Percentiles rank a stretch among this genome's conserved stretches.
Evolutionary conservation across 495 filamentous ascomycete genomes (phyloP).

Genomic region (Tuber brumale): DNA sequence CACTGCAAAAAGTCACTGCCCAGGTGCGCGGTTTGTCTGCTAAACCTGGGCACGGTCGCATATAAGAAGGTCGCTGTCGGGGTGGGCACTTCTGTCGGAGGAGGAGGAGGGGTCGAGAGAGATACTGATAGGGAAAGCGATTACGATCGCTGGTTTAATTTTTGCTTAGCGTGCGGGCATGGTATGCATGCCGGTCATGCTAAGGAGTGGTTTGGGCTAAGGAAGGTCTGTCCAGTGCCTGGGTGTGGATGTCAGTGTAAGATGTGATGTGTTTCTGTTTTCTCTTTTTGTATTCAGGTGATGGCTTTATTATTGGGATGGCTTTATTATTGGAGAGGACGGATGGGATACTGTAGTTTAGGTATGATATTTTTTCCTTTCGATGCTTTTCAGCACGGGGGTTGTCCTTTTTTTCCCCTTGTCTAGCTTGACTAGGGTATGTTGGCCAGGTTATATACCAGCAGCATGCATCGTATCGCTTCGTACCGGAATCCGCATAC

Average conservation of each 20-base stretch:
- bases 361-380: not conserved
- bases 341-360: not conserved
- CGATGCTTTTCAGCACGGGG: not conserved
- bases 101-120: conserved; percentile 32
- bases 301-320: not conserved
- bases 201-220: conserved; percentile 73
- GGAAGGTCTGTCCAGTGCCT: conserved; percentile 77
- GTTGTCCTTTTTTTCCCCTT: not conserved
- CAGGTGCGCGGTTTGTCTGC: conserved; percentile 78
- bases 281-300: not conserved
- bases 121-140: conserved; percentile 29
- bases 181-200: conserved; percentile 86
- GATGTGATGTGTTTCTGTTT: conserved; percentile 23
- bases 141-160: conserved; percentile 51
- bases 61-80: conserved; percentile 30
- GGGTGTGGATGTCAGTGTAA: conserved; percentile 83
- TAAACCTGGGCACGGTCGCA: conserved; percentile 61
- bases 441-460: not conserved
- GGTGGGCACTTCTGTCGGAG: not conserved
- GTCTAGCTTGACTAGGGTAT: not conserved
- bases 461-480: not conserved
- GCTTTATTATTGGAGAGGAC: not conserved
- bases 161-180: conserved; percentile 85
- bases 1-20: conserved; percentile 82
- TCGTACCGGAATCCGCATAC: not conserved